A percentile compares a stretch with the other conserved stretches of the same genome.
These are phyloP conservation scores for Monilinia aucupariae DNA, from an alignment of 2,329 filamentous ascomycete genomes.

Conservation along the genomic window DNA sequence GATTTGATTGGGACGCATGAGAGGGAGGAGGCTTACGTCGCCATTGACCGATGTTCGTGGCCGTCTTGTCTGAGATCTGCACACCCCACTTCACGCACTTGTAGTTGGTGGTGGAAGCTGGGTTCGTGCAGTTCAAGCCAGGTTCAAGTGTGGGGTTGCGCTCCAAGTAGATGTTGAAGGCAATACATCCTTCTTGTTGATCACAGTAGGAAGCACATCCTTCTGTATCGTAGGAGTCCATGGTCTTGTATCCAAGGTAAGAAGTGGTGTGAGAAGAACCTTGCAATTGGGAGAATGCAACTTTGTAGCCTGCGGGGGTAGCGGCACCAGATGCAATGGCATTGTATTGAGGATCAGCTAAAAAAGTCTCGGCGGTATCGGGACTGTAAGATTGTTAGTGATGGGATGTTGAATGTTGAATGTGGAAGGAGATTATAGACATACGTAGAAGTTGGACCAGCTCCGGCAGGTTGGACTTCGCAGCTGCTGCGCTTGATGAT, in stretches of 20 bases:
- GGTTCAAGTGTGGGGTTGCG: constrained; percentile 36
- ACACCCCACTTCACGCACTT: constrained; percentile 38
- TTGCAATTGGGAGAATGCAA: constrained; percentile 34
- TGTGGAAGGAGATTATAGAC: background rate
- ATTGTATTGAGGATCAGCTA: background rate
- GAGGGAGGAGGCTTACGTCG: constrained; percentile 21
- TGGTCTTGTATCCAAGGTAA: constrained; percentile 31
- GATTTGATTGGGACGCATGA: too few species aligned
- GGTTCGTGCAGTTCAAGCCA: constrained; percentile 33
- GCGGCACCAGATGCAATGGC: background rate
- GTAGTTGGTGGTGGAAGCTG: constrained; percentile 34
- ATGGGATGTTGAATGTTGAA: fast-evolving
- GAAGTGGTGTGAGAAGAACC: constrained; percentile 31
- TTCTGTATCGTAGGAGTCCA: constrained; percentile 33
- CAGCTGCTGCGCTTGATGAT: background rate
- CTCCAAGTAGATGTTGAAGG: constrained; percentile 37
- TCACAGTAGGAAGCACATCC: constrained; percentile 33
- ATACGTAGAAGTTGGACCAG: constrained; percentile 2
- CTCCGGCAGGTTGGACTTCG: background rate
- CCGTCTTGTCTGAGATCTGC: constrained; percentile 29
- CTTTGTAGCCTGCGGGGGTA: constrained; percentile 35
- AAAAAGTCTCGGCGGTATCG: constrained; percentile 1
- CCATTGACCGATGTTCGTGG: constrained; percentile 36
- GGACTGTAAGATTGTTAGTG: background rate
- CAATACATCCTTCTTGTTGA: constrained; percentile 28